Evolutionary conservation across 805 yeast species (phyloP), one percentile per base, ranked within the genome.

Genomic region (Ogataea neopini): DNA sequence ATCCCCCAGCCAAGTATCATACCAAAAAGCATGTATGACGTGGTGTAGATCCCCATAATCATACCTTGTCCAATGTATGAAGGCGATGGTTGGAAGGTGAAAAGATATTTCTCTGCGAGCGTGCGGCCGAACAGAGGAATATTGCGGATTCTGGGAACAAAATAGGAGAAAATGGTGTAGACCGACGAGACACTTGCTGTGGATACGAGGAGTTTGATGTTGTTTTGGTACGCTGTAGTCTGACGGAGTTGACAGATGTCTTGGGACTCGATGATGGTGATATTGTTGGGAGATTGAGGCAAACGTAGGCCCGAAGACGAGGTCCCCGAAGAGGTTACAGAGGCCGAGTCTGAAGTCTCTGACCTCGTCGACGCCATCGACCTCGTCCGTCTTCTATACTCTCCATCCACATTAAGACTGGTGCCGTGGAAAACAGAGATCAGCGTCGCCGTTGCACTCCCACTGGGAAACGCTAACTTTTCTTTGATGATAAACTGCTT

Each of bases 1-100:
- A 92, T 68, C 0, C 80, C 96, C 99, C 99, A 92, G 0, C 99
- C 99, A 4, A 91, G 60, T 1, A 92, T 52, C 18, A 96, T 83
- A 2, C 99, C 99, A 56, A 89, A 76, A 35, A 92, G 68, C 99
- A 92, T 92, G 52, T 90, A 86, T 8, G 88, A 75, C 0, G 90
- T 95, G 0, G 98, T 90, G 1, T 91, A 88, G 6, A 90, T 70
- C 0, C 99, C 99, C 99, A 92, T 92, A 48, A 92, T 92, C 34
- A 94, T 89, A 3, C 99, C 99, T 67, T 92, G 99, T 2, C 99
- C 99, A 29, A 94, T 78, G 63, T 92, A 92, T 0, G 98, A 98
- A 0, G 99, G 99, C 0, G 97, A 89, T 0, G 97, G 97, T 64
- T 94, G 96, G 50, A 94, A 78, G 49, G 86, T 83, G 94, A 97